Base-by-base conservation (phyloP, 106 monocot species). In the Hemerocallis citrina region DNA sequence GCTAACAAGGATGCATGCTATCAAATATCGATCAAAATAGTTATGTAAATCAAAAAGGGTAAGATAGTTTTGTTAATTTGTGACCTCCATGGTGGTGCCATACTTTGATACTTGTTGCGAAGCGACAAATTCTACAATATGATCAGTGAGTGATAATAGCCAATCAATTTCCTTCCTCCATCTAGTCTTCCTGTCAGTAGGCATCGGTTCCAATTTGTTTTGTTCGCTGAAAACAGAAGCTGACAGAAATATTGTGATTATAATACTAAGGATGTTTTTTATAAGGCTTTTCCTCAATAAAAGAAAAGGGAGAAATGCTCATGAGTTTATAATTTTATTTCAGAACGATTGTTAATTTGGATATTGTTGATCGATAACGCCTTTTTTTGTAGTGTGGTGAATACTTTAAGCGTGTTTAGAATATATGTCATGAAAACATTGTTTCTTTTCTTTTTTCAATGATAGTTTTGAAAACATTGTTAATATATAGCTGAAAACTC, bases 171-270 rank as follows among this genome's bases (percentile, higher is more conserved):
- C 92, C 63, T 65, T 86, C 54, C 72, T 83, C 92, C 92, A 92
- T 40, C 92, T 71, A 10, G 69, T 43, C 55, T 77, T 92, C 65
- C 65, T 80, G 31, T 92, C 92, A 20, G 62, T 31, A 19, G 82
- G 39, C 74, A 92, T 86, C 19, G 92, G 92, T 38, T 92, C 92
- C 33, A 92, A 56, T 15, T 68, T 65, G 41, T 74, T 35, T 72
- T 92, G 86, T 43, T 92, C 92, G 1, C 80, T 74, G 36, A 92
- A 92, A 7, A 86, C 83, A 48, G 92, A 92, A 72, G 92, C 92
- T 86, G 75, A 66, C 33, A 15, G 49, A 47, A 43, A 62, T 17
- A 15, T 35, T 10, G 3, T n/a, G 1, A 23, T 17, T 6, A n/a
- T 62, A 17, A 36, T 21, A 35, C 19, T 39, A 7, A 15, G 36